phyloP scores from a whole-genome alignment of 2,329 filamentous ascomycete species.

The Cercospora nicotianae region DNA sequence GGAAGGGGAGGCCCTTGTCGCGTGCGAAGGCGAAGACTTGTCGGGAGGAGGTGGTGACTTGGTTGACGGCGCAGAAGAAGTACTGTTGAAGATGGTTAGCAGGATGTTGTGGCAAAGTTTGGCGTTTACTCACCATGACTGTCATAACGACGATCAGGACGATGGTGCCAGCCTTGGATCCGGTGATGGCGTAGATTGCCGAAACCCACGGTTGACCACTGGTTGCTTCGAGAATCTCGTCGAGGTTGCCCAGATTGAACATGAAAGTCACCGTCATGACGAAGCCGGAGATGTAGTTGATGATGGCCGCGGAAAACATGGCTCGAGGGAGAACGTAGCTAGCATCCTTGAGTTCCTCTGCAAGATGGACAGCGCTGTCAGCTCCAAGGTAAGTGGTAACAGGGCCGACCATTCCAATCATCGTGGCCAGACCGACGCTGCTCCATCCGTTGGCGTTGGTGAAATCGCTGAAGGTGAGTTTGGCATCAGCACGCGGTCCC shows the following conservation, averaged over 20 bases:
- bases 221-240: slow-evolving; percentile 22
- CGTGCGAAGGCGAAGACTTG: slow-evolving; percentile 36
- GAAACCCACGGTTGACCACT: slow-evolving; percentile 33
- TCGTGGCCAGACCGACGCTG: slow-evolving; percentile 28
- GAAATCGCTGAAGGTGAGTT: slow-evolving; percentile 31
- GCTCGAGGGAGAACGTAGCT: slow-evolving; percentile 34
- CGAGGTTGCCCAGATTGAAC: slow-evolving; percentile 33
- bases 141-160: slow-evolving; percentile 31
- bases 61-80: slow-evolving; percentile 34
- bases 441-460: slow-evolving; percentile 31
- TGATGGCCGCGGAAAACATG: slow-evolving; percentile 35
- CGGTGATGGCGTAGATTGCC: slow-evolving; percentile 30
- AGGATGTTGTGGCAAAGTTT: neutral
- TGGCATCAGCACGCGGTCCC: slow-evolving; percentile 23
- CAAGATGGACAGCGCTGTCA: slow-evolving; percentile 43
- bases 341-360: slow-evolving; percentile 37
- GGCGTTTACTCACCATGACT: slow-evolving; percentile 21
- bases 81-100: slow-evolving; percentile 13
- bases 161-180: slow-evolving; percentile 31
- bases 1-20: slow-evolving; percentile 35
- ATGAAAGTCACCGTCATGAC: slow-evolving; percentile 35
- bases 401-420: slow-evolving; percentile 34
- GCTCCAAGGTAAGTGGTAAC: slow-evolving; percentile 43
- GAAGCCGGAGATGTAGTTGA: slow-evolving; percentile 37
- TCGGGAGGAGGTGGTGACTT: slow-evolving; percentile 34